Evolutionary conservation across 2,329 filamentous ascomycete genomes (phyloP), one percentile per base, ranked within the genome.

Genomic region (Diaporthe vexans): DNA sequence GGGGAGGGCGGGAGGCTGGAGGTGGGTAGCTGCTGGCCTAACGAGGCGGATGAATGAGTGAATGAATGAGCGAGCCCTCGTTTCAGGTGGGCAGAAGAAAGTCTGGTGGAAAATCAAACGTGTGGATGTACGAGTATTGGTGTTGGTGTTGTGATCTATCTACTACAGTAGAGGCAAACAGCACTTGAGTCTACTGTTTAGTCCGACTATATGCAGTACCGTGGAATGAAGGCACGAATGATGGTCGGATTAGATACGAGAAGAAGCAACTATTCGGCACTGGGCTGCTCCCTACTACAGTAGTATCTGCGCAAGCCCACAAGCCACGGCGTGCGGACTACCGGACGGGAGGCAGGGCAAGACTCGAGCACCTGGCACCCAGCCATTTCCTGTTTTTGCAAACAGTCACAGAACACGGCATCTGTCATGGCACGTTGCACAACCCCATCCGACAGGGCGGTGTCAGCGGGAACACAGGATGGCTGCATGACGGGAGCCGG

Each of bases 1-100:
- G 4, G 19, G 9, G 40, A 17, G 13, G 78, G 76, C 8, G 78
- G 78, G 15, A 78, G 80, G 57, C 76, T 82, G 65, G 79, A 80
- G 71, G 75, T 83, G 48, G 78, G 79, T 6, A 77, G 77, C 21
- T 85, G 84, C 73, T 84, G 81, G 77, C 83, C 82, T 15, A 78
- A 79, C 51, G 79, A 78, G 52, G 29, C 51, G 19, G 76, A 74
- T 43, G 73, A 74, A 29, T 59, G 51, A 63, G 21, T 51, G 48
- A 43, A 19, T 46, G 43, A 19, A 46, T 17, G 17, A 19, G 4
- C 7, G 15, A 46, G 15, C 13, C 19, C 8, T 40, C 7, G 29
- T 24, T 40, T 40, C 4, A 26, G 21, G 13, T 15, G 0, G 57
- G 56, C 35, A 15, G 7, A 56, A 35, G 29, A 29, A 29, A 29